phyloP scores from a whole-genome alignment of 2,329 filamentous ascomycete species.

The Calycina herbarum region DNA sequence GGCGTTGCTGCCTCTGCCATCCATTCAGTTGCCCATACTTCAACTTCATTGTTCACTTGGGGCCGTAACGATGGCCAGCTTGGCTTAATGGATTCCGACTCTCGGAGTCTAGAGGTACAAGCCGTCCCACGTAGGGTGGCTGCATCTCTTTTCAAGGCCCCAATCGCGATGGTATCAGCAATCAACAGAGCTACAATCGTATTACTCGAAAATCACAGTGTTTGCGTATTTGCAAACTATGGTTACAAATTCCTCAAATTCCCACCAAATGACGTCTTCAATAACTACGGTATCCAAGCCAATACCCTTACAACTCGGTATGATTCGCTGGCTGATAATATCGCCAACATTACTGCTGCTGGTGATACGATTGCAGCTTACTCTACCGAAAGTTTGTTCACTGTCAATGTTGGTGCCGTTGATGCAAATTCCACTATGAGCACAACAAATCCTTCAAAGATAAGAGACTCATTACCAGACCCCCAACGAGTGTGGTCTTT shows the following conservation, averaged over 20 bases:
- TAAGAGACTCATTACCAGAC: slow-evolving; percentile 74
- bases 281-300: slow-evolving; percentile 66
- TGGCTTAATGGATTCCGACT: slow-evolving; percentile 92
- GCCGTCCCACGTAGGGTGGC: slow-evolving; percentile 81
- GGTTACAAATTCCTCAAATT: slow-evolving; percentile 92
- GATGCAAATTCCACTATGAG: slow-evolving; percentile 65
- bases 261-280: slow-evolving; percentile 68
- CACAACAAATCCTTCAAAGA: slow-evolving; percentile 90
- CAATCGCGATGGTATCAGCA: slow-evolving; percentile 76
- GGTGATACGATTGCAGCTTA: slow-evolving; percentile 91
- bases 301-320: slow-evolving; percentile 66
- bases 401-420: slow-evolving; percentile 70
- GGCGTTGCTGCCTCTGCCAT: slow-evolving; percentile 87
- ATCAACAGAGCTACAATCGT: slow-evolving; percentile 89
- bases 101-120: slow-evolving; percentile 85
- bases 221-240: slow-evolving; percentile 94
- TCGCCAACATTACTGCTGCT: slow-evolving; percentile 76
- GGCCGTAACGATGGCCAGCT: slow-evolving; percentile 94
- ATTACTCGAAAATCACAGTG: slow-evolving; percentile 80
- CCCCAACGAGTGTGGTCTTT: slow-evolving; percentile 87
- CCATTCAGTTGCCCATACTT: slow-evolving; percentile 87
- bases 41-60: slow-evolving; percentile 83
- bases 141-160: slow-evolving; percentile 73
- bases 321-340: slow-evolving; percentile 63
- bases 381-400: slow-evolving; percentile 78